Conservation (phyloP, 257 asterid species). For the Nyctanthes arbortristis region DNA sequence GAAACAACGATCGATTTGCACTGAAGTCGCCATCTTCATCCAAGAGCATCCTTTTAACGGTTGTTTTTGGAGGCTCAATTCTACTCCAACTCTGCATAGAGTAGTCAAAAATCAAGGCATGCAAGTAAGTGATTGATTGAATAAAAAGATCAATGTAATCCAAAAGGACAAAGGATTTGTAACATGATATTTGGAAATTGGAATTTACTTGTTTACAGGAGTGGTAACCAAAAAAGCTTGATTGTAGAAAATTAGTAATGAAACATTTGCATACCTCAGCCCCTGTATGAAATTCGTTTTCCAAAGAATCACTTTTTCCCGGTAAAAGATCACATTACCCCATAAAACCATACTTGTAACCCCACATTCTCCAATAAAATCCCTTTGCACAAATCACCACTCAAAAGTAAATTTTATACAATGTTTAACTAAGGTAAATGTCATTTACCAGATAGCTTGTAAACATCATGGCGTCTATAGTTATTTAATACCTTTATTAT, state of each 20-base stretch:
- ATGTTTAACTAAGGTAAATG: conserved; percentile 2
- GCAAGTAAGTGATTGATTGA: conserved; percentile 14
- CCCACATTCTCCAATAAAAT: too few species aligned
- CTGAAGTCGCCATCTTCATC: conserved; percentile 54
- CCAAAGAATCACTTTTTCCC: too few species aligned
- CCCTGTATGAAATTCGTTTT: too few species aligned
- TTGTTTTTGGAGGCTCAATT: conserved; percentile 72
- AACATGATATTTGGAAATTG: conserved; percentile 4
- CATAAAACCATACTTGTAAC: too few species aligned
- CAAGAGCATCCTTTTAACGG: conserved; percentile 66
- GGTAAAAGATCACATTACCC: too few species aligned
- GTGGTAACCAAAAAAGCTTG: background rate
- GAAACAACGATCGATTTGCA: conserved; percentile 43
- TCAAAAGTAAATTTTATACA: too few species aligned
- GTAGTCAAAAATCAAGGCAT: conserved; percentile 16
- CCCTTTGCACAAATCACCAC: too few species aligned
- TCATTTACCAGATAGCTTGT: conserved; percentile 4
- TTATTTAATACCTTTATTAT: too few species aligned
- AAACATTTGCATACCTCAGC: conserved; percentile 4
- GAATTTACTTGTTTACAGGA: background rate
- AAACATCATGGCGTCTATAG: background rate
- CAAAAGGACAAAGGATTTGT: background rate
- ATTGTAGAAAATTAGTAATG: background rate
- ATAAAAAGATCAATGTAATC: background rate
- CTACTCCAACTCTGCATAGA: conserved; percentile 75